Base-by-base conservation (phyloP, 2,329 filamentous ascomycete genomes). In the Helotiales sp. region DNA sequence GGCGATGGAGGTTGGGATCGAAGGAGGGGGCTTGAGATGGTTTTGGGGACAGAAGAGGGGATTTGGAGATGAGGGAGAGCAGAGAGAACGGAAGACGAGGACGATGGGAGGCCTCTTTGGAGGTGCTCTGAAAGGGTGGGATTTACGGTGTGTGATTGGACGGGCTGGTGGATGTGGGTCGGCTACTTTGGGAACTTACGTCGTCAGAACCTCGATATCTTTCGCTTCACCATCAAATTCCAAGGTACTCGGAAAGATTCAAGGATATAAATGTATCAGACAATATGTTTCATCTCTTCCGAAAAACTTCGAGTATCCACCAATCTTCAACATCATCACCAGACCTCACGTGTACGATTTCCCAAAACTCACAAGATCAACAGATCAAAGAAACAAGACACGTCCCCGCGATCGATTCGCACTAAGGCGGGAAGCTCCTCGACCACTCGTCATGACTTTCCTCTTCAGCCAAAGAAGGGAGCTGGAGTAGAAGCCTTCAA, bases 351-450 rank as follows among this genome's bases (percentile, higher is more conserved):
- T 45, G 58, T 61, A 30, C 58, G 26, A 49, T 28, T n/a, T 28
- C 49, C 49, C 26, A 30, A 57, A 37, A n/a, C 8, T 20, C 22
- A 34, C 32, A 22, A 37, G 54, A 40, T 57, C 54, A 11, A 57
- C 10, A 40, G 20, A 57, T 37, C 32, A 57, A 40, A 57, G 28
- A 40, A 26, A 26, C n/a, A n/a, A 52, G 52, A n/a, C n/a, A n/a
- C n/a, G n/a, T n/a, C 54, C 54, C 57, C 47, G 34, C 65, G 65
- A 67, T 67, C n/a, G n/a, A n/a, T n/a, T n/a, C 61, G 65, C 65
- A 47, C 54, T 67, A 67, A 60, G 40, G 24, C 54, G 30, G 50
- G 24, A 60, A 45, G 54, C 55, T 59, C 26, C 52, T 49, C 60
- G 32, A 63, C 34, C 37, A 45, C 34, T 66, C 64, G 64, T 66